Conservation (phyloP, 2,329 filamentous ascomycete genomes). For the Ceratocystis harringtonii region DNA sequence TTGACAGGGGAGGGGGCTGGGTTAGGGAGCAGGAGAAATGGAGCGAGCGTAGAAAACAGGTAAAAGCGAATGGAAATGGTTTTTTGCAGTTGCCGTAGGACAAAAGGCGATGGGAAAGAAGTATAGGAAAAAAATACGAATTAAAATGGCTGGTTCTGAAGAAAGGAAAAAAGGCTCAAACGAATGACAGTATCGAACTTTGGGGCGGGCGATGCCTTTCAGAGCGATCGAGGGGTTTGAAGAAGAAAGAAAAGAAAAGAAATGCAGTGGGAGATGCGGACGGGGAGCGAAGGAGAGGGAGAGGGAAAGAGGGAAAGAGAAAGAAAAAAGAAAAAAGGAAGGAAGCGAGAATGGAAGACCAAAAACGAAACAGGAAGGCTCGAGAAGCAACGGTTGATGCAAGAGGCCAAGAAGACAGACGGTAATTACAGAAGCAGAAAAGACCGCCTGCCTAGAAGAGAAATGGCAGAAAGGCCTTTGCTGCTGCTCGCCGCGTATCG, state of each 20-base stretch:
- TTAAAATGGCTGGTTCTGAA: background rate
- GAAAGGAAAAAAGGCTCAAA: slow-evolving; percentile 5
- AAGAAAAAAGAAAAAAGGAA: background rate
- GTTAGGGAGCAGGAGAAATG: background rate
- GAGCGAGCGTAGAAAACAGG: background rate
- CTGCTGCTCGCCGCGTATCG: too few relatives aligned
- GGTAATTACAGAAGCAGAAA: background rate
- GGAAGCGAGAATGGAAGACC: background rate
- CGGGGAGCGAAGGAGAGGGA: background rate
- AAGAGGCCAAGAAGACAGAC: background rate
- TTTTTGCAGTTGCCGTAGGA: background rate
- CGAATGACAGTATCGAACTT: slow-evolving; percentile 14
- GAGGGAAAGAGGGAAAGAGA: background rate
- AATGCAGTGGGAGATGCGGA: background rate
- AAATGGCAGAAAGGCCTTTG: too few relatives aligned
- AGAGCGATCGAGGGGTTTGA: background rate
- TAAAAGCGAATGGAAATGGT: background rate
- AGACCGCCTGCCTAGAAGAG: too few relatives aligned
- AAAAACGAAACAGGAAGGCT: background rate
- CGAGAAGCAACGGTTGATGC: background rate
- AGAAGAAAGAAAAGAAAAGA: slow-evolving; percentile 6
- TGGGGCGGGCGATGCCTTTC: background rate
- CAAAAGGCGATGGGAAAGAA: background rate
- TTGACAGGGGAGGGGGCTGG: background rate
- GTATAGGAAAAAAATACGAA: slow-evolving; percentile 2